phyloP scores from a whole-genome alignment of 1,284 basidiomycete species.

The Phylloboletellus chloephorus region DNA sequence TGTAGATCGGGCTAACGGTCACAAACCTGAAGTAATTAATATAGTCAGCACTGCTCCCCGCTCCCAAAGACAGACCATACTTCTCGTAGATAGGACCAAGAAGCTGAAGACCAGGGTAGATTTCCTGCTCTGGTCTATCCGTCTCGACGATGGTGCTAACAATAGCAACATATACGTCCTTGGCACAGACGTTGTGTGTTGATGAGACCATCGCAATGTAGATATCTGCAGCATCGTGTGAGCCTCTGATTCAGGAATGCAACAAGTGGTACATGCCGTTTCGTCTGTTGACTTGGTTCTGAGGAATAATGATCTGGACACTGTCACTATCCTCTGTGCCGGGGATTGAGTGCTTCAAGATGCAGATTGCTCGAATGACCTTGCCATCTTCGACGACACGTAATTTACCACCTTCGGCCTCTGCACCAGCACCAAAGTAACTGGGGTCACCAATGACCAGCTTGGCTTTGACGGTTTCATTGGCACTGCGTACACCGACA shows the following conservation, averaged over 20 bases:
- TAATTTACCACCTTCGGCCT: constrained; percentile 67
- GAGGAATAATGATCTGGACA: constrained; percentile 97
- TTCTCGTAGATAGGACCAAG: constrained; percentile 95
- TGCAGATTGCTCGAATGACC: constrained; percentile 95
- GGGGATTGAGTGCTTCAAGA: constrained; percentile 97
- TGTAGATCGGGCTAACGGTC: constrained; percentile 83
- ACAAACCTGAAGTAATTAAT: constrained; percentile 67
- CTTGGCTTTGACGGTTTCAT: constrained; percentile 95
- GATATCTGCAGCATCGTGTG: constrained; percentile 64
- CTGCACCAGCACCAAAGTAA: constrained; percentile 83
- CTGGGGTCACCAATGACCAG: constrained; percentile 97
- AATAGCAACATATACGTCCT: constrained; percentile 93
- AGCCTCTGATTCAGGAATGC: constrained; percentile 7
- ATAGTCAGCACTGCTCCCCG: constrained; percentile 5
- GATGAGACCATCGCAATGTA: constrained; percentile 97
- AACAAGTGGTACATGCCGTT: constrained; percentile 63
- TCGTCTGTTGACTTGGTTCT: constrained; percentile 93
- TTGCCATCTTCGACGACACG: constrained; percentile 90
- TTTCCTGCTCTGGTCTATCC: constrained; percentile 87
- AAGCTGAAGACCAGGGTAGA: constrained; percentile 85
- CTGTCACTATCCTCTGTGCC: constrained; percentile 95
- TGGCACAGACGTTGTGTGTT: constrained; percentile 95
- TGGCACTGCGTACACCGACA: constrained; percentile 84
- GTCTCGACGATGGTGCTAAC: constrained; percentile 99
- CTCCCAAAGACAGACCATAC: constrained; percentile 38